A percentile compares a stretch with the other conserved stretches of the same genome.
Evolutionary conservation across 495 filamentous ascomycete species (phyloP).

Genomic region (Neurospora sublineolata): DNA sequence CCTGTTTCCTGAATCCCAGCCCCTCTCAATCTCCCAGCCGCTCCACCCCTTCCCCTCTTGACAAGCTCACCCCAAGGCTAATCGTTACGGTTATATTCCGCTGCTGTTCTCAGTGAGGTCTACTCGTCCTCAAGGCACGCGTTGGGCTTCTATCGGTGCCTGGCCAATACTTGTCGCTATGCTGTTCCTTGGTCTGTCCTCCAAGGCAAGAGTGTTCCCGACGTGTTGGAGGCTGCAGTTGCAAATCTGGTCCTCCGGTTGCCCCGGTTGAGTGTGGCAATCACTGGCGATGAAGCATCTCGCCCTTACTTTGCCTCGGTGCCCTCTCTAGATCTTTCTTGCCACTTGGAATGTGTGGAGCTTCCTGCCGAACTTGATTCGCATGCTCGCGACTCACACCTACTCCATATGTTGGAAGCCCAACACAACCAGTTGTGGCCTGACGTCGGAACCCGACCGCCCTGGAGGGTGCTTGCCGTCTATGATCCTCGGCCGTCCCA

Average conservation of each 20-base stretch:
- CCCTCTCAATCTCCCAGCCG: background rate
- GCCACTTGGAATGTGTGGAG: conserved; percentile 17
- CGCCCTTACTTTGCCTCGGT: conserved; percentile 20
- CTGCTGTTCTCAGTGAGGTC: conserved; percentile 10
- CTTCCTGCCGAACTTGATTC: background rate
- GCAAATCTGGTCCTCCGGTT: conserved; percentile 20
- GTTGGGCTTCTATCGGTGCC: conserved; percentile 22
- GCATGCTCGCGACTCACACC: conserved; percentile 5
- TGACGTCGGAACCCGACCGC: conserved; percentile 12
- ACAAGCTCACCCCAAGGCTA: background rate
- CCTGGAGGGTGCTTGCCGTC: conserved; percentile 23
- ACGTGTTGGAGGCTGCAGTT: conserved; percentile 16
- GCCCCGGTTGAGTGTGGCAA: conserved; percentile 20
- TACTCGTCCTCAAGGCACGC: conserved; percentile 20
- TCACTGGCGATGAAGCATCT: conserved; percentile 16
- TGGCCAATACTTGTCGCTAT: conserved; percentile 24
- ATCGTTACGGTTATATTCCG: background rate
- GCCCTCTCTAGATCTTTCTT: conserved; percentile 15
- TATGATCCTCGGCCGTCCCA: background rate
- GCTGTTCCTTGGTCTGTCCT: conserved; percentile 5
- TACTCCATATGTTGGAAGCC: conserved; percentile 8
- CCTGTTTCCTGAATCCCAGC: background rate
- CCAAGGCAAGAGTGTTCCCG: background rate
- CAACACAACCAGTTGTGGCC: conserved; percentile 18
- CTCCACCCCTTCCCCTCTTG: background rate